Evolutionary conservation across 2,329 filamentous ascomycete genomes (phyloP), one percentile per base, ranked within the genome.

Genomic region (Ascochyta lentis): DNA sequence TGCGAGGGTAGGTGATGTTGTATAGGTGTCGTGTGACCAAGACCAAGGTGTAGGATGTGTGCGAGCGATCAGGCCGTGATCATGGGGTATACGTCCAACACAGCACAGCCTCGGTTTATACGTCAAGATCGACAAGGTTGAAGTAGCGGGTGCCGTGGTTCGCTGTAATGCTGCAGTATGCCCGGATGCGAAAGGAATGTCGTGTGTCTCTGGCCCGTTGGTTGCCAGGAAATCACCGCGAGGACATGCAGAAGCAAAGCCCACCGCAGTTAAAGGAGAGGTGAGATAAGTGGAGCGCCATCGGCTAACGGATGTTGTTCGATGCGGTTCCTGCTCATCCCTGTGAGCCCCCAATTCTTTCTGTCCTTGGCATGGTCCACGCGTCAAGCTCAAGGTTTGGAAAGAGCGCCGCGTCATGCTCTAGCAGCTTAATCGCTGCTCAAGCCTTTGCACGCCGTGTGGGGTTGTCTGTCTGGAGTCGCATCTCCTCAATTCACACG

Each of bases 181-280:
- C 42, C 47, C 37, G 42, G 40, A 37, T 46, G 29, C 31, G 37
- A 42, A 47, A 42, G 35, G 46, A 42, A 38, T 27, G 35, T 43
- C 35, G 44, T 33, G 31, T 43, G 35, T 51, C 31, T 46, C 45
- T 51, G 15, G 16, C 38, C 27, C 29, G 42, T 35, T 12, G 6
- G n/a, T 26, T 7, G 10, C 23, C 13, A 6, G 6, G 12, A 24
- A 12, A 19, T 49, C 9, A 10, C 34, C 46, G 27, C 24, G 39
- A 41, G 37, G 42, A 15, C 31, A 37, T 40, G 41, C 34, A 50
- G 37, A 27, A 38, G 27, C 35, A 55, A 23, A 33, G 29, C 40
- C 42, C 31, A 46, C 35, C 37, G 27, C 38, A 43, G 43, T 47
- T 47, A 47, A 56, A 56, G 53, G 53, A 51, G 53, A 56, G 27